Conservation (phyloP, 768 basidiomycete genomes). For the Tulasnella sp. region DNA sequence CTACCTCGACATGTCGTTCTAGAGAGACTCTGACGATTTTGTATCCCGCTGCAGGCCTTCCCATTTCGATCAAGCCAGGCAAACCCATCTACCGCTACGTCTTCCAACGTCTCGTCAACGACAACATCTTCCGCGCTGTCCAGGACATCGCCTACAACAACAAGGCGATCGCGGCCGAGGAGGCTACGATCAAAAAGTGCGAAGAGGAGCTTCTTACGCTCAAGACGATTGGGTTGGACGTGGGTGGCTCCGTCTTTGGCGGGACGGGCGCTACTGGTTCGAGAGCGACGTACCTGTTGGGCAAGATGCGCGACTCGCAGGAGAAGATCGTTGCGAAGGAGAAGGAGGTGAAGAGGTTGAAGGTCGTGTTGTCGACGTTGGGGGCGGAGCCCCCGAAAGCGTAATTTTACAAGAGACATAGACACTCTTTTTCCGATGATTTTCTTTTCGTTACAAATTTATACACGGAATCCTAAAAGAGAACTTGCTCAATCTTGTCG, state of each 20-base stretch:
- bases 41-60: slow-evolving; percentile 49
- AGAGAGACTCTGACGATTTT: not conserved
- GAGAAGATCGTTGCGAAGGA: slow-evolving; percentile 60
- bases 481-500: too few species aligned
- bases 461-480: not conserved
- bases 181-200: slow-evolving; percentile 53
- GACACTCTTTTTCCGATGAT: not conserved
- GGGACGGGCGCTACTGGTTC: slow-evolving; percentile 39
- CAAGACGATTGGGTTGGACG: slow-evolving; percentile 46
- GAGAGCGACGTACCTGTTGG: slow-evolving; percentile 55
- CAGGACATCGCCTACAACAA: slow-evolving; percentile 77
- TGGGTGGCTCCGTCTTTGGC: slow-evolving; percentile 34
- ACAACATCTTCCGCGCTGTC: slow-evolving; percentile 63
- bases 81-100: slow-evolving; percentile 82
- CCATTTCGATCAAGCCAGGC: slow-evolving; percentile 75
- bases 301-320: slow-evolving; percentile 62
- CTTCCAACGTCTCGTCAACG: slow-evolving; percentile 69
- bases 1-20: not conserved
- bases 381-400: not conserved
- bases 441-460: not conserved
- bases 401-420: not conserved
- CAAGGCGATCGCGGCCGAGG: slow-evolving; percentile 42
- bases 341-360: slow-evolving; percentile 55
- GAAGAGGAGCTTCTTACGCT: slow-evolving; percentile 67
- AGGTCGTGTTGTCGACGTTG: slow-evolving; percentile 29